phyloP scores from a whole-genome alignment of 768 basidiomycete genomes.

The Neoboletus brunneissimus region DNA sequence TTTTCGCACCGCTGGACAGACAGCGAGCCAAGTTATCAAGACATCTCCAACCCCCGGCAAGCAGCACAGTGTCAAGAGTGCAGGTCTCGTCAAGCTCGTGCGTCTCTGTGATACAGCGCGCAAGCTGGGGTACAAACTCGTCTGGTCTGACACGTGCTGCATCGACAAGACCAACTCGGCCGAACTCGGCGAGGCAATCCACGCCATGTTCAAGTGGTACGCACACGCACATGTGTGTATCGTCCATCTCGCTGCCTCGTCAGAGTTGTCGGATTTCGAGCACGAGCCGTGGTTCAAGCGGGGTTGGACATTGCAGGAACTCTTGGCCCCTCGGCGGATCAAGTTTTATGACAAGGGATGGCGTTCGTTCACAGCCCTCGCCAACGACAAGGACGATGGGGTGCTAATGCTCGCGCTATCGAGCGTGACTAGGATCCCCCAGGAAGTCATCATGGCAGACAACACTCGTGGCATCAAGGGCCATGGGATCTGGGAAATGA shows the following conservation, averaged over 20 bases:
- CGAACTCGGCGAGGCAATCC: constrained; percentile 32
- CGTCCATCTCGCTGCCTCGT: constrained; percentile 21
- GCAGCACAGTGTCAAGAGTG: neutral
- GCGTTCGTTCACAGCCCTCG: constrained; percentile 11
- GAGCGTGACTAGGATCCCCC: constrained; percentile 19
- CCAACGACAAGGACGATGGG: constrained; percentile 18
- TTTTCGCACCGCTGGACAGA: constrained; percentile 28
- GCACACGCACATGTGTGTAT: constrained; percentile 29
- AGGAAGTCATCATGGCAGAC: constrained; percentile 13
- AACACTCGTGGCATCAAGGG: constrained; percentile 19
- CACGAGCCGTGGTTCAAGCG: constrained; percentile 27
- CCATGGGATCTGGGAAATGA: constrained; percentile 22
- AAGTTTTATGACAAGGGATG: constrained; percentile 27
- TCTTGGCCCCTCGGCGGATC: constrained; percentile 26
- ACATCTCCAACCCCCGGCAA: too few species aligned
- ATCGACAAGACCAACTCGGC: constrained; percentile 25
- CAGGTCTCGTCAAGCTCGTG: constrained; percentile 17
- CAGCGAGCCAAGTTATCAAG: constrained; percentile 23
- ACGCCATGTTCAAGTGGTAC: constrained; percentile 35
- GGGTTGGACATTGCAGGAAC: constrained; percentile 27
- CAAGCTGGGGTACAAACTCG: constrained; percentile 15
- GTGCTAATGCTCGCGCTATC: constrained; percentile 13
- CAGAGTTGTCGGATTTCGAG: constrained; percentile 11
- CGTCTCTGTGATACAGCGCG: constrained; percentile 24
- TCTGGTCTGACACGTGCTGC: constrained; percentile 34